phyloP scores from a whole-genome alignment of 192 early-diverging fungal genomes.

The Rhizophagus clarus region DNA sequence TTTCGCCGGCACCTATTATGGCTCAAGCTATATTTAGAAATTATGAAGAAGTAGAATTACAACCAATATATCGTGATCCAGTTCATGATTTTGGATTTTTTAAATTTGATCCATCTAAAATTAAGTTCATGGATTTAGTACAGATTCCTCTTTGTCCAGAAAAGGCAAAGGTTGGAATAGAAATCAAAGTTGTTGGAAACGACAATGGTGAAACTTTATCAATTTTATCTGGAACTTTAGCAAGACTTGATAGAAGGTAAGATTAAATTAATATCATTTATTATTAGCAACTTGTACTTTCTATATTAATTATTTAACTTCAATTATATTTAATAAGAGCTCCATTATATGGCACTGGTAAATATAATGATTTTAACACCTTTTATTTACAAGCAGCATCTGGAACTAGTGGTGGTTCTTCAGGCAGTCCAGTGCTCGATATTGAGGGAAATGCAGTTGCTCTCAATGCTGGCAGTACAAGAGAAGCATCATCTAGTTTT shows the following conservation, averaged over 20 bases:
- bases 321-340: slow-evolving; percentile 40
- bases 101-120: slow-evolving; percentile 66
- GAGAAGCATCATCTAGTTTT: slow-evolving; percentile 67
- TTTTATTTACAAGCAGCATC: slow-evolving; percentile 82
- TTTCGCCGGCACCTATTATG: slow-evolving; percentile 70
- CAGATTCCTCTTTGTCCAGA: slow-evolving; percentile 71
- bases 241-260: slow-evolving; percentile 67
- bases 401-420: slow-evolving; percentile 73
- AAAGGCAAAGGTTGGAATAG: slow-evolving; percentile 70
- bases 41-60: slow-evolving; percentile 73
- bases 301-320: not conserved
- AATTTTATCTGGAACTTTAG: slow-evolving; percentile 73
- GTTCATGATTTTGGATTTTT: slow-evolving; percentile 87
- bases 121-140: slow-evolving; percentile 69
- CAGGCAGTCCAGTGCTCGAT: slow-evolving; percentile 77
- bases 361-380: slow-evolving; percentile 81
- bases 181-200: slow-evolving; percentile 77
- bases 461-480: slow-evolving; percentile 68
- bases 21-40: slow-evolving; percentile 73
- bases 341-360: slow-evolving; percentile 66
- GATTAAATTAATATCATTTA: not conserved
- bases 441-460: slow-evolving; percentile 77
- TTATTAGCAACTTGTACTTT: not conserved
- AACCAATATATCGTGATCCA: slow-evolving; percentile 77
- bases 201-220: slow-evolving; percentile 80